Base-by-base conservation (phyloP, 768 basidiomycete genomes). In the Pisolithus microcarpus region DNA sequence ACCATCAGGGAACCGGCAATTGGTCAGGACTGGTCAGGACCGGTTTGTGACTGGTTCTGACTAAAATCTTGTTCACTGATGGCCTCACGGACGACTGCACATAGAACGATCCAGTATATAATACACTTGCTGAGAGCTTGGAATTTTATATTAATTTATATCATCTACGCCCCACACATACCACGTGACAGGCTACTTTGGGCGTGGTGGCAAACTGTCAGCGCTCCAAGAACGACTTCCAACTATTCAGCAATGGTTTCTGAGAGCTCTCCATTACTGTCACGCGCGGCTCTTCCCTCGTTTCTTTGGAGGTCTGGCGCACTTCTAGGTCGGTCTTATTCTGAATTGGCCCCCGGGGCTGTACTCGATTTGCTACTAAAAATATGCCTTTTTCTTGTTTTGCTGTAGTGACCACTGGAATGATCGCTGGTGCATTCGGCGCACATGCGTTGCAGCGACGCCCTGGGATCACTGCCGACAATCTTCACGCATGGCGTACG, bases 371-470 rank as follows among this genome's bases (percentile, higher is more conserved):
- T 34, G n/a, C 21, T 19, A 21, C 23, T 21, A 23, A 42, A 15
- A 43, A 8, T 5, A 43, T 23, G 21, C 21, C 19, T 24, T 8
- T 34, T 26, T 19, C 23, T 48, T 38, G 24, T 9, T 16, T 39
- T 46, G 31, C 16, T 10, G 19, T 16, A 71, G 76, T 70, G 26
- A 64, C 75, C 10, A 46, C 63, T 43, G 84, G 85, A 31, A 77
- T 85, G 56, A 53, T 79, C 24, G 63, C 78, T 26, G 83, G 82
- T 7, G 85, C 85, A 43, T 85, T 87, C 63, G 86, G 86, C 56
- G 70, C 81, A 10, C 86, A 88, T 63, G 79, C 68, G 10, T 71
- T 88, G 50, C 73, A 73, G 54, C 62, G 66, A n/a, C 65, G 70
- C 40, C 59, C 67, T 16, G 75, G 75, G 0, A 71, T 80, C 7